Evolutionary conservation across 2,329 filamentous ascomycete species (phyloP).

Genomic region (Cercospora sp.): DNA sequence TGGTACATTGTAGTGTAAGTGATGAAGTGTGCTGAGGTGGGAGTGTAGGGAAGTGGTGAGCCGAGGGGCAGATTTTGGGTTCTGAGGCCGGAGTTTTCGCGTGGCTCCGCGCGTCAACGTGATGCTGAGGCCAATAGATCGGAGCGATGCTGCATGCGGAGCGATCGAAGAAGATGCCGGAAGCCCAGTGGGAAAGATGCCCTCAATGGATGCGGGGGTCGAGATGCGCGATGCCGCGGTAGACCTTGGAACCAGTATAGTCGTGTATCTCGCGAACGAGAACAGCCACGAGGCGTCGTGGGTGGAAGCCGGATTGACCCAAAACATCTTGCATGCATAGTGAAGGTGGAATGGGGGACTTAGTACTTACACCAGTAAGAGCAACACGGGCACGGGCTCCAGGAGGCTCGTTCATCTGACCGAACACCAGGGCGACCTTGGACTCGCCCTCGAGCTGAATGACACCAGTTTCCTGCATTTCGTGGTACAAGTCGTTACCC

Average conservation of each 20-base stretch:
- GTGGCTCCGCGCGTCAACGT: neutral
- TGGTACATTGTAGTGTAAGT: neutral
- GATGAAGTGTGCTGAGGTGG: neutral
- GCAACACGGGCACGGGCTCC: slow-evolving; percentile 99
- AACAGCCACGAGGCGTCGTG: neutral
- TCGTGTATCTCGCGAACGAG: neutral
- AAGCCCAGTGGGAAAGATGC: no score
- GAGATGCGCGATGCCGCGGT: neutral
- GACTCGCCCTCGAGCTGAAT: slow-evolving; percentile 99
- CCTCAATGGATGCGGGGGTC: neutral
- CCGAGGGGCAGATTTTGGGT: neutral
- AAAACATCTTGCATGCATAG: neutral
- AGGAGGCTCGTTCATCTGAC: slow-evolving; percentile 99
- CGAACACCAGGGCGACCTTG: slow-evolving; percentile 99
- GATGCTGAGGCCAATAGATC: neutral
- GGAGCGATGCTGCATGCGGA: no score
- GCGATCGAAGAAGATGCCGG: no score
- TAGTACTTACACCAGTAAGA: slow-evolving; percentile 68
- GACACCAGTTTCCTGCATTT: slow-evolving; percentile 99
- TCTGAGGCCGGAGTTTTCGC: neutral
- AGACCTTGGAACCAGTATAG: neutral
- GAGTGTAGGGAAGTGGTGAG: neutral
- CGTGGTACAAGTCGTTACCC: slow-evolving; percentile 99
- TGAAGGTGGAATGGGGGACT: neutral
- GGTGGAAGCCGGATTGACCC: neutral